phyloP scores from a whole-genome alignment of 2,329 filamentous ascomycete species.

The Epichloe aotearoae region DNA sequence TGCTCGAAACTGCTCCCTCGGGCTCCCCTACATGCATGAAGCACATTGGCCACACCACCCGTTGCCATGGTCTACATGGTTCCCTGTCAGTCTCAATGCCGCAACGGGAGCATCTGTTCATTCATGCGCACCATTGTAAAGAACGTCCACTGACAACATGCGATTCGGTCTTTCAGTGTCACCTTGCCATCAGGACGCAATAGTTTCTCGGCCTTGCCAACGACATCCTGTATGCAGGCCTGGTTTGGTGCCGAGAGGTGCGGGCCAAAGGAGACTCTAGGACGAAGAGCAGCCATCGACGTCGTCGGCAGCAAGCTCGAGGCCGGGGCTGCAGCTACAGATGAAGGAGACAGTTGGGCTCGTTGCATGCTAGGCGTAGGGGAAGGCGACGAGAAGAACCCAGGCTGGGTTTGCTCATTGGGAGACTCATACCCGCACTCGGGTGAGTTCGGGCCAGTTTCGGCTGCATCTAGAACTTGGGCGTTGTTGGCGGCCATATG shows the following conservation, averaged over 20 bases:
- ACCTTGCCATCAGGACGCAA: conserved; percentile 18
- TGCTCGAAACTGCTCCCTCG: background rate
- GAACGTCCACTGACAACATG: conserved; percentile 57
- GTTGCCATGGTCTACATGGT: conserved; percentile 31
- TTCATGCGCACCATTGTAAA: conserved; percentile 40
- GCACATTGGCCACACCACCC: conserved; percentile 42
- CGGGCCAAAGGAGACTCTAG: background rate
- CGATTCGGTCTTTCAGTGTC: conserved; percentile 35
- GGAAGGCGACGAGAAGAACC: conserved; percentile 14
- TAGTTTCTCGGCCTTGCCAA: conserved; percentile 19
- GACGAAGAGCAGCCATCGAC: background rate
- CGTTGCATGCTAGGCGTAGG: conserved; percentile 1
- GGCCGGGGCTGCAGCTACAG: background rate
- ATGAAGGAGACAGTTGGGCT: background rate
- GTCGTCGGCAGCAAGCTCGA: background rate
- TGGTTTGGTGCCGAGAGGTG: background rate
- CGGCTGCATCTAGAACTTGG: conserved; percentile 14
- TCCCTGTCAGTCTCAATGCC: background rate
- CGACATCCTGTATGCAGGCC: conserved; percentile 20
- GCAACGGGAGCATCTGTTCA: background rate
- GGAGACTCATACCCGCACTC: conserved; percentile 25
- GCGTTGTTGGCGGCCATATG: conserved; percentile 21
- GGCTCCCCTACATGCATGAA: conserved; percentile 21
- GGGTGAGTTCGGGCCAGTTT: conserved; percentile 4
- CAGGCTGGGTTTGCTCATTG: conserved; percentile 18